Percentiles rank a stretch among this genome's conserved stretches.
phyloP scores from a whole-genome alignment of 805 yeast genomes.

The Pichia insulana region DNA sequence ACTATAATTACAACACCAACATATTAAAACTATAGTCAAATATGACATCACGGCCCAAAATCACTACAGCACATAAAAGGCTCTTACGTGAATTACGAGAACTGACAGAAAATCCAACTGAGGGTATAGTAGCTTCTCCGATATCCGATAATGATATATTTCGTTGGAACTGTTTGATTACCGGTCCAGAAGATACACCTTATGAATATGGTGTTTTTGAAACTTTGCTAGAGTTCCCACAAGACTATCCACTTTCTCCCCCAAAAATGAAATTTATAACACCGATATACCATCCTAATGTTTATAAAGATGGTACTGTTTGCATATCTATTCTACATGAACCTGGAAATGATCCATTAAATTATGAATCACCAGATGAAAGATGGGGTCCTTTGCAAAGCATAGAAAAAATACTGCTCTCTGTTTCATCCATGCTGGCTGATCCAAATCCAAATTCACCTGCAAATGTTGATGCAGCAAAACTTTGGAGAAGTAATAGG shows the following conservation, averaged over 20 bases:
- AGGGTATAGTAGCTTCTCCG: slow-evolving; percentile 94
- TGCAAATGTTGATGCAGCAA: slow-evolving; percentile 74
- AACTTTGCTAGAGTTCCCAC: slow-evolving; percentile 38
- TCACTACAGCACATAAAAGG: slow-evolving; percentile 66
- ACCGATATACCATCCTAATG: slow-evolving; percentile 85
- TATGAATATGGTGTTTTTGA: slow-evolving; percentile 51
- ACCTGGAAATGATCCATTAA: slow-evolving; percentile 95
- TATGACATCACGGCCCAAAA: slow-evolving; percentile 19
- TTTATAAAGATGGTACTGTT: slow-evolving; percentile 90
- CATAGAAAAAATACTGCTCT: slow-evolving; percentile 88
- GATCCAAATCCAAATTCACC: slow-evolving; percentile 96
- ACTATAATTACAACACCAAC: too few species aligned
- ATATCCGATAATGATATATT: slow-evolving; percentile 46
- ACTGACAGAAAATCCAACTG: slow-evolving; percentile 78
- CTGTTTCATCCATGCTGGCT: slow-evolving; percentile 93
- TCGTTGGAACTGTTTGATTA: slow-evolving; percentile 45
- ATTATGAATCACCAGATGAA: slow-evolving; percentile 92
- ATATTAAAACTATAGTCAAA: background rate
- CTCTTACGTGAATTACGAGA: slow-evolving; percentile 85
- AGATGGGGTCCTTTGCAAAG: slow-evolving; percentile 98
- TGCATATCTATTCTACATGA: slow-evolving; percentile 93
- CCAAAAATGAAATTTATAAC: slow-evolving; percentile 62
- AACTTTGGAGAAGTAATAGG: slow-evolving; percentile 85
- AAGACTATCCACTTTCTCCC: slow-evolving; percentile 51
- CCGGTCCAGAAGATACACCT: slow-evolving; percentile 47